phyloP scores from a whole-genome alignment of 2,329 filamentous ascomycete genomes.

The Trichoderma koningiopsis region DNA sequence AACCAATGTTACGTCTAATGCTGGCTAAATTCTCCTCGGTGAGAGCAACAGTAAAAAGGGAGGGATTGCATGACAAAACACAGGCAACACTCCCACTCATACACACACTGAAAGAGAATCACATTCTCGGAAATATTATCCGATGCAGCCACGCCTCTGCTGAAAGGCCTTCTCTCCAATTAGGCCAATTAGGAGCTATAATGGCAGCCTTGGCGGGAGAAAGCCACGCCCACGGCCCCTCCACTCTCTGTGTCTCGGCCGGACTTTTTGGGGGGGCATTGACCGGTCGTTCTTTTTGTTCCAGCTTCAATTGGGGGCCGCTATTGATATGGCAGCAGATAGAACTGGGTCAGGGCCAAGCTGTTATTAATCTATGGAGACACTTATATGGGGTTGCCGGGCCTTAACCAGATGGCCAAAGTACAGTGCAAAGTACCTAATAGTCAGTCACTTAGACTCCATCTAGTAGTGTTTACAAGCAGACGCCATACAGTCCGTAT shows the following conservation, averaged over 20 bases:
- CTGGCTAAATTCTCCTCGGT: neutral
- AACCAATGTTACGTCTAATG: neutral
- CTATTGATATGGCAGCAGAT: neutral
- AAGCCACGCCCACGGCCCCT: neutral
- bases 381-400: neutral
- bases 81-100: neutral
- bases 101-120: neutral
- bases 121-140: constrained; percentile 25
- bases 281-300: neutral
- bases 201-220: neutral
- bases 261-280: constrained; percentile 13
- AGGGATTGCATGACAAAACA: neutral
- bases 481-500: neutral
- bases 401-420: neutral
- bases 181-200: too few relatives aligned
- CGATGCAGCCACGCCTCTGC: neutral
- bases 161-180: neutral
- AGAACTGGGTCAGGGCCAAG: neutral
- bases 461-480: too few relatives aligned
- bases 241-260: constrained; percentile 11
- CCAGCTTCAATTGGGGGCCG: neutral
- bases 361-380: neutral
- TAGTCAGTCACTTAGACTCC: neutral
- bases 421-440: neutral
- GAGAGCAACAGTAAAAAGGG: neutral